phyloP scores from a whole-genome alignment of 495 filamentous ascomycete genomes.

The Talaromyces wortmannii region DNA sequence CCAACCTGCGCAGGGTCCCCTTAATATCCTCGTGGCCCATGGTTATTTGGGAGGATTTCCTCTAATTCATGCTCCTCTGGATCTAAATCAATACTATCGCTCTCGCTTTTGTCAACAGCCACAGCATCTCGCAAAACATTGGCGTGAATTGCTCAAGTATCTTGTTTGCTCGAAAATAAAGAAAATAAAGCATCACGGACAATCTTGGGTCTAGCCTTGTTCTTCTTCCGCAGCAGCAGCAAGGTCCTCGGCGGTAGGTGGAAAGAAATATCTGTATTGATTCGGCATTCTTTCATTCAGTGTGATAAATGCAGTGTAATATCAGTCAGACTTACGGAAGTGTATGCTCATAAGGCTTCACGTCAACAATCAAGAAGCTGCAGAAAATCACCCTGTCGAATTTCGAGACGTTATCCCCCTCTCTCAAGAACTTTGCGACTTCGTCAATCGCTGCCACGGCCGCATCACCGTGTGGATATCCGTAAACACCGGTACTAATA shows the following conservation, averaged over 20 bases:
- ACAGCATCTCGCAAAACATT: conserved; percentile 1
- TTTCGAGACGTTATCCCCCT: conserved; percentile 39
- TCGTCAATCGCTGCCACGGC: conserved; percentile 60
- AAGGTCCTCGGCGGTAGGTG: conserved; percentile 10
- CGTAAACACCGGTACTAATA: conserved; percentile 84
- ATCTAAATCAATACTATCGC: conserved; percentile 1
- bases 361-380: conserved; percentile 73
- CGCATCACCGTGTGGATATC: conserved; percentile 71
- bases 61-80: conserved; percentile 31
- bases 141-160: conserved; percentile 11
- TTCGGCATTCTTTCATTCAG: background rate
- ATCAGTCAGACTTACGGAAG: conserved; percentile 59
- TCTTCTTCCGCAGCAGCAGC: background rate
- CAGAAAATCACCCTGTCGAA: conserved; percentile 76
- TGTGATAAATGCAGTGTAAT: background rate
- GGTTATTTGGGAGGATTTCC: conserved; percentile 22
- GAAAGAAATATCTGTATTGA: conserved; percentile 13
- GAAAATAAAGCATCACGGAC: conserved; percentile 15
- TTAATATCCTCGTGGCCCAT: conserved; percentile 15
- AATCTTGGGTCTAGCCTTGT: conserved; percentile 3
- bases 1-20: conserved; percentile 21
- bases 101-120: conserved; percentile 1
- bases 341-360: conserved; percentile 55
- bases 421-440: conserved; percentile 64
- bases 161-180: conserved; percentile 21